A percentile compares a stretch with the other conserved stretches of the same genome.
These are phyloP conservation scores for Rhypophila decipiens DNA, from an alignment of 495 filamentous ascomycete species.

Conservation along the genomic window DNA sequence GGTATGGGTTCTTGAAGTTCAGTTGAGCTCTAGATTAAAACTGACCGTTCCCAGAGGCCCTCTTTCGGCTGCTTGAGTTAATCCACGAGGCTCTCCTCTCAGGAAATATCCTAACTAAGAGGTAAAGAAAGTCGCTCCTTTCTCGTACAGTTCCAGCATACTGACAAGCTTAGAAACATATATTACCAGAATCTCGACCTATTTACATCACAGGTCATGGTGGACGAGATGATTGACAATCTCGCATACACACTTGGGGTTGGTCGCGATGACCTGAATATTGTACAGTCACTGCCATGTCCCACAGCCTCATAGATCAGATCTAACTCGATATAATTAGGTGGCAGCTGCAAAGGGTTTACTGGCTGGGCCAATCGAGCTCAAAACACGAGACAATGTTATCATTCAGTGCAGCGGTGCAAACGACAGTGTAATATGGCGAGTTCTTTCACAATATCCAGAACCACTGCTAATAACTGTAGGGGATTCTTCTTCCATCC, in stretches of 20 bases:
- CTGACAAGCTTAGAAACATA: constrained; percentile 58
- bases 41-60: constrained; percentile 25
- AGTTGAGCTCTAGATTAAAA: too few relatives aligned
- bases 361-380: constrained; percentile 22
- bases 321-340: constrained; percentile 25
- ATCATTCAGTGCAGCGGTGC: constrained; percentile 23
- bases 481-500: constrained; percentile 67
- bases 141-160: background rate
- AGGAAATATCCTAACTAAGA: constrained; percentile 65
- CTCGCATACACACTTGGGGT: constrained; percentile 71
- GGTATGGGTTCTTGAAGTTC: constrained; percentile 23
- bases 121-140: constrained; percentile 39
- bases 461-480: constrained; percentile 7
- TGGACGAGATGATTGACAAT: constrained; percentile 77
- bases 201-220: constrained; percentile 67
- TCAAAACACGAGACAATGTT: constrained; percentile 19
- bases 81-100: constrained; percentile 61
- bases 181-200: constrained; percentile 81
- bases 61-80: constrained; percentile 63
- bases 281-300: constrained; percentile 38
- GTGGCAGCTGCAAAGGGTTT: constrained; percentile 52
- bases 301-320: too few relatives aligned
- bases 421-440: constrained; percentile 21
- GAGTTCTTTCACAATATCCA: too few relatives aligned
- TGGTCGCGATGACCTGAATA: constrained; percentile 54